phyloP scores from a whole-genome alignment of 768 basidiomycete species.

The Xerocomellus chrysenteron region DNA sequence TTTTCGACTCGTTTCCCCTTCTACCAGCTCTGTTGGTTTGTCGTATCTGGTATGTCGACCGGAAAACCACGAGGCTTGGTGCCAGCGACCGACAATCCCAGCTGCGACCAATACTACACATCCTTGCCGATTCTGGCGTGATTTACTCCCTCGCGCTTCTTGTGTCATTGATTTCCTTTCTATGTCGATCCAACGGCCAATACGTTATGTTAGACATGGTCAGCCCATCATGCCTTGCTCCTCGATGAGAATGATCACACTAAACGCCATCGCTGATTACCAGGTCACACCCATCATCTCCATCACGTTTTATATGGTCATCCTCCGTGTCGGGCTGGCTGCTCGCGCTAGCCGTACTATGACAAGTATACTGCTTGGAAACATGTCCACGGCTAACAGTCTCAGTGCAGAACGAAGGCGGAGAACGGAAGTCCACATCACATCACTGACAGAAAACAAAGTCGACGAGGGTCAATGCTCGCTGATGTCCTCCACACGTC shows the following conservation, averaged over 20 bases:
- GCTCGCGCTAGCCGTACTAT: too few relatives aligned
- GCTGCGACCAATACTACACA: neutral
- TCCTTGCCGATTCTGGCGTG: neutral
- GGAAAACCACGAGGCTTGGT: slow-evolving; percentile 17
- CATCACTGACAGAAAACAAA: too few relatives aligned
- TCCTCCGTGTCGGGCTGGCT: neutral
- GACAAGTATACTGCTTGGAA: too few relatives aligned
- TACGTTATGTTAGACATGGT: neutral
- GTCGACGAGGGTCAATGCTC: too few relatives aligned
- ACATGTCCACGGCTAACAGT: too few relatives aligned
- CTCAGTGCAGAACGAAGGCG: too few relatives aligned
- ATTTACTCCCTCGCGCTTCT: neutral
- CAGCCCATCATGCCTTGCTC: neutral
- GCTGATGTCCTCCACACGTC: too few relatives aligned
- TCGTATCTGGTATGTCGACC: slow-evolving; percentile 29
- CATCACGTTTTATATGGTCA: neutral
- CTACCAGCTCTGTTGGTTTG: slow-evolving; percentile 1
- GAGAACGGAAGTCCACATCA: too few relatives aligned
- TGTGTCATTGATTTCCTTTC: neutral
- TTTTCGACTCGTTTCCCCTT: too few relatives aligned
- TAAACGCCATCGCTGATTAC: neutral
- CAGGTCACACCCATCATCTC: neutral
- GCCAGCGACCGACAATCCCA: neutral
- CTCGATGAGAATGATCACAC: neutral
- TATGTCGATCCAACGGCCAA: neutral